Evolutionary conservation across 768 basidiomycete genomes (phyloP).

Genomic region (Mycena epipterygia): DNA sequence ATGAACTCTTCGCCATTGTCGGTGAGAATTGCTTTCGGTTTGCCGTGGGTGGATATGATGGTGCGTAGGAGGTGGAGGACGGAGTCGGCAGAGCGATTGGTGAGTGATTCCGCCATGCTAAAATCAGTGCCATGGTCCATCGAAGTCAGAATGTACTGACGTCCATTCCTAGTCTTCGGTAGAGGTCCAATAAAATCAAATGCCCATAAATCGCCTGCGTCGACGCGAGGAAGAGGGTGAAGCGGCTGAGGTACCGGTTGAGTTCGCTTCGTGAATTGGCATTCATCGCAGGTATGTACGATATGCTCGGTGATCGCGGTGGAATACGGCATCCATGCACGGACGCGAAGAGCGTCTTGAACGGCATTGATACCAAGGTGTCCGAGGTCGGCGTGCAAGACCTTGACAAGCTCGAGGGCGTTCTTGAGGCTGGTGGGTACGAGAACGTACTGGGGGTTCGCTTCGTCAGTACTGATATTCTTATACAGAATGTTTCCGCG

Average conservation of each 20-base stretch:
- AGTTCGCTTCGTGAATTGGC: constrained; percentile 37
- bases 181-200: constrained; percentile 40
- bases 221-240: constrained; percentile 37
- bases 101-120: constrained; percentile 14
- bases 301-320: constrained; percentile 27
- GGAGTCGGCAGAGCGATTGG: constrained; percentile 23
- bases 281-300: constrained; percentile 34
- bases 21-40: constrained; percentile 34
- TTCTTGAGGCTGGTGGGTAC: constrained; percentile 26
- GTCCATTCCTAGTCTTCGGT: constrained; percentile 26
- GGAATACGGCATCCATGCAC: constrained; percentile 23
- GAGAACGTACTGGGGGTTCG: constrained; percentile 13
- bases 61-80: constrained; percentile 23
- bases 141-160: constrained; percentile 35
- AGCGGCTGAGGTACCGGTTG: constrained; percentile 30
- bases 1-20: constrained; percentile 42
- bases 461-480: constrained; percentile 19
- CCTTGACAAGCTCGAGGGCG: constrained; percentile 11
- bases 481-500: not conserved
- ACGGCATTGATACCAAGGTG: constrained; percentile 37
- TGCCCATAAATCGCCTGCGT: constrained; percentile 35
- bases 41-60: constrained; percentile 29
- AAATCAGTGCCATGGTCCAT: constrained; percentile 37
- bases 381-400: constrained; percentile 33
- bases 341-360: constrained; percentile 24